Evolutionary conservation across 2,329 filamentous ascomycete genomes (phyloP).

Genomic region (Ophiostoma ips): DNA sequence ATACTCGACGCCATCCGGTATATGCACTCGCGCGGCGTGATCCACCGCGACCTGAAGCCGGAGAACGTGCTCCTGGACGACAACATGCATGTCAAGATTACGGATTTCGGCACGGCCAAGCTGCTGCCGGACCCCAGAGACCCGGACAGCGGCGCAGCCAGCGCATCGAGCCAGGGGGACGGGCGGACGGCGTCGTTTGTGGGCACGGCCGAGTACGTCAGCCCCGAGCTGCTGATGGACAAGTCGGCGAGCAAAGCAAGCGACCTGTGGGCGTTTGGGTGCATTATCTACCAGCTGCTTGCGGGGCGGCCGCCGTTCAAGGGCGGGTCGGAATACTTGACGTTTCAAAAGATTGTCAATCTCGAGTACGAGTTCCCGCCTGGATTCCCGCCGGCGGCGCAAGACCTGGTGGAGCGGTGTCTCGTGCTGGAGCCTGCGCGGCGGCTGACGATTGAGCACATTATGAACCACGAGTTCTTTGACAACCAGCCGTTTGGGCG

Average conservation of each 20-base stretch:
- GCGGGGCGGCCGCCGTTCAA: conserved; percentile 97
- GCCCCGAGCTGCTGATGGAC: conserved; percentile 88
- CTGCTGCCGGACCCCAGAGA: conserved; percentile 52
- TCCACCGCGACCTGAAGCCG: conserved; percentile 91
- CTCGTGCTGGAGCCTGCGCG: conserved; percentile 77
- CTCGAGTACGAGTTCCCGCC: conserved; percentile 87
- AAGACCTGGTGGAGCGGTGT: conserved; percentile 79
- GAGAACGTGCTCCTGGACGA: conserved; percentile 93
- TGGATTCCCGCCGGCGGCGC: conserved; percentile 74
- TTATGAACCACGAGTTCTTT: conserved; percentile 94
- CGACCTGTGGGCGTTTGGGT: conserved; percentile 96
- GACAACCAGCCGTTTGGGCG: conserved; percentile 75
- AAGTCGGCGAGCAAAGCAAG: conserved; percentile 97
- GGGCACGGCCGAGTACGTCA: conserved; percentile 95
- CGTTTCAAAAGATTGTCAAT: conserved; percentile 94
- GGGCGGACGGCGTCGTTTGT: conserved; percentile 86
- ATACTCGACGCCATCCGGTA: conserved; percentile 94
- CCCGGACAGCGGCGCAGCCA: conserved; percentile 18
- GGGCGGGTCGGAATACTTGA: conserved; percentile 86
- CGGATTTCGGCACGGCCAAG: conserved; percentile 97
- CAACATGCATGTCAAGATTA: conserved; percentile 97
- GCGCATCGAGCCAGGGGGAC: conserved; percentile 22
- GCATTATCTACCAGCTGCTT: conserved; percentile 90
- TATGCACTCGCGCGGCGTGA: conserved; percentile 93
- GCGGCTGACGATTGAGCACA: conserved; percentile 83